Evolutionary conservation across 169 alveolate genomes (phyloP).

Genomic region (Plasmodium knowlesi): DNA sequence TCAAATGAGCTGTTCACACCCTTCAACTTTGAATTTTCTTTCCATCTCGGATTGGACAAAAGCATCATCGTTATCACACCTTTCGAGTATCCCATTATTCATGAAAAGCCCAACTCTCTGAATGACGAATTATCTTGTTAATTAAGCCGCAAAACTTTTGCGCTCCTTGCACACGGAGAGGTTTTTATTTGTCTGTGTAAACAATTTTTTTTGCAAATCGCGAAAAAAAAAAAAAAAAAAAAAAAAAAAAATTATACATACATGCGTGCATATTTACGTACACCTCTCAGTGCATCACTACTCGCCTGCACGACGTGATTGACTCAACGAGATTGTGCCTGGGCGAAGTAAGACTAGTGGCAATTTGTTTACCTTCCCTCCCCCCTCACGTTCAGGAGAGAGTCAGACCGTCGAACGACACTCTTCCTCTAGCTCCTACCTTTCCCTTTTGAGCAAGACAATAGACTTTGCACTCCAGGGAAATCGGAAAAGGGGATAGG

Average conservation of each 20-base stretch:
- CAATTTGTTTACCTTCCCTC: background rate
- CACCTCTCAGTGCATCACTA: background rate
- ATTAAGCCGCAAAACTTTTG: background rate
- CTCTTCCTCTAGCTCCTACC: background rate
- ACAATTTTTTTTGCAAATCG: background rate
- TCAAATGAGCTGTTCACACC: background rate
- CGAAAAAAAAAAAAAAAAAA: constrained; percentile 4
- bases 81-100: background rate
- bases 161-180: background rate
- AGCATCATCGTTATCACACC: background rate
- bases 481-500: background rate
- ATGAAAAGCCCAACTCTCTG: background rate
- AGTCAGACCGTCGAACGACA: background rate
- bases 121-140: no score
- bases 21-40: background rate
- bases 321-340: background rate
- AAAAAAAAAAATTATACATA: background rate
- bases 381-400: background rate
- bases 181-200: background rate
- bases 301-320: background rate
- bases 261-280: background rate
- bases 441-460: background rate
- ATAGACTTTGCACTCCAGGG: background rate
- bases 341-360: background rate
- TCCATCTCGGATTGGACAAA: background rate